Base-by-base conservation (phyloP, 129 eudicot genomes). In the Chrysanthemum seticuspe region DNA sequence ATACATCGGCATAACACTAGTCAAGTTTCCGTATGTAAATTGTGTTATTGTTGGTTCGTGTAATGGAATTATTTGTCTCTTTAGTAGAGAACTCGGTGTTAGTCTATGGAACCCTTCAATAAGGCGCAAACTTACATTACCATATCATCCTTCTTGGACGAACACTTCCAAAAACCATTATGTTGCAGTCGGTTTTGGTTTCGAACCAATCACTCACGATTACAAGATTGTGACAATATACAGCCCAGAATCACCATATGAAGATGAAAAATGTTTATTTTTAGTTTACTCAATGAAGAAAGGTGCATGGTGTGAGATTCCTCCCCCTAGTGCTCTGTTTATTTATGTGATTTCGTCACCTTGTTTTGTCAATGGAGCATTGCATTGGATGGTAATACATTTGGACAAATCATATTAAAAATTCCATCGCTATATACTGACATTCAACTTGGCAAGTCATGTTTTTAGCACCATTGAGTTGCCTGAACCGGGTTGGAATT, bases 171-270 rank as follows among this genome's bases (percentile, higher is more conserved):
- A 10, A 9, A 19, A 13, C 40, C 40, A 59, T 23, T 2, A 5
- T 9, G 64, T 21, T 25, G 23, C 3, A 21, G 14, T 59, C 0
- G 54, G 70, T 36, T 65, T 65, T 65, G 70, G 54, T 40, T 65
- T 36, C 15, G 70, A 65, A 25, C 70, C 70, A 65, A 15, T 44
- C 11, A 36, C 70, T 10, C 21, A 44, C 44, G 70, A 44, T 65
- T 44, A 44, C 27, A 65, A 65, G 69, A 65, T 65, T 16, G 70
- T 65, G 53, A 15, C 12, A 2, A 65, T 65, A 44, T 2, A 6
- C 49, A 13, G 2, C 68, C 68, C 27, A 8, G 23, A 23, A 18
- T 23, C 50, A 11, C 47, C 8, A 23, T 10, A 29, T 5, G 16
- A n/a, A 31, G 45, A 4, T 29, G 11, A 11, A 62, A 15, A 12